Base-by-base conservation (phyloP, 306 rosid species). In the Mucuna pruriens region DNA sequence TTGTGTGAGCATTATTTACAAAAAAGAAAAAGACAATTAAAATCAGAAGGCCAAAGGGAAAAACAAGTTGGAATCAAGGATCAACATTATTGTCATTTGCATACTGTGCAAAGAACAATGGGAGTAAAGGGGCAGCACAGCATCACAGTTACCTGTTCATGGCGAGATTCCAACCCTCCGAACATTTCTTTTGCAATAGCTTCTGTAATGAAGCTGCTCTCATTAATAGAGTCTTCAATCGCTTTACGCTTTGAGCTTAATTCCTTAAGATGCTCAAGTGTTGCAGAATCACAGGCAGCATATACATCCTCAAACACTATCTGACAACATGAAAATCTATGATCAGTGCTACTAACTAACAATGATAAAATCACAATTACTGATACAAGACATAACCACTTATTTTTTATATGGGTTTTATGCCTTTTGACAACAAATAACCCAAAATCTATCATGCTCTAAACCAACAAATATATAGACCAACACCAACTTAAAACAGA, bases 211-310 rank as follows among this genome's bases (percentile, higher is more conserved):
- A 52, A 84, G 84, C 92, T 90, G 77, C 84, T 90, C 77, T 86
- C 85, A 66, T 90, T 89, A 44, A 89, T 85, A 42, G 91, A 84
- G 72, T 87, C 94, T 84, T 91, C 91, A 25, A 93, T 83, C 38
- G 86, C 87, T 83, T 84, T 90, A n/a, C 98, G 93, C 79, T 84
- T 90, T 17, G 97, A 86, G 87, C 88, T 93, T 80, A 93, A 65
- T 85, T 93, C 97, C 79, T 93, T 93, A 79, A 91, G 83, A 78
- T 91, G 93, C 82, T 93, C 98, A 16, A 90, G 94, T 44, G 98
- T 90, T 22, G 75, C 85, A 23, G 97, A 85, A 89, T 91, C 94
- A 48, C 69, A 36, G 6, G 93, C 91, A 65, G 82, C 74, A 71
- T 77, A 93, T 29, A 26, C 81, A 19, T 89, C 91, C 84, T 93